These are phyloP conservation scores for Narthecium ossifragum DNA, from an alignment of 106 monocot genomes.

Conservation along the genomic window DNA sequence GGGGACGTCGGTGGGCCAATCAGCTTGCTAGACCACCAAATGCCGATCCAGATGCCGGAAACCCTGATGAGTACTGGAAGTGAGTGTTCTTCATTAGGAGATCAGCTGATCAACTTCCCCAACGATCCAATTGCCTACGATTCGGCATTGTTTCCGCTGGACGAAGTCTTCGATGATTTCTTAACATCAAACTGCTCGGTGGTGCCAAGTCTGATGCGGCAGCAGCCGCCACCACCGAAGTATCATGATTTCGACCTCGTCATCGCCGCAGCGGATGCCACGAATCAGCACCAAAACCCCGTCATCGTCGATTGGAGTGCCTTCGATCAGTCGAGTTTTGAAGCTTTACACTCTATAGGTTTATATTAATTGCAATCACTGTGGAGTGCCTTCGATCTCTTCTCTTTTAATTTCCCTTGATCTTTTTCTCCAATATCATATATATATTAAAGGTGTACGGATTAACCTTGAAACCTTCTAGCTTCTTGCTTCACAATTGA, in stretches of 20 bases:
- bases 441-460: background rate
- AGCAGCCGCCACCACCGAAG: background rate
- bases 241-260: conserved; percentile 5
- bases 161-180: conserved; percentile 4
- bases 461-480: background rate
- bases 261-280: conserved; percentile 1
- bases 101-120: no score
- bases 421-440: background rate
- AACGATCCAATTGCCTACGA: no score
- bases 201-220: conserved; percentile 1
- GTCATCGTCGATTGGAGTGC: conserved; percentile 20
- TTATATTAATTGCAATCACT: background rate
- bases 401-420: background rate
- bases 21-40: conserved; percentile 5
- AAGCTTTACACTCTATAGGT: conserved; percentile 6
- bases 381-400: background rate
- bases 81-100: no score
- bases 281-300: conserved; percentile 11
- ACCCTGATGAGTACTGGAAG: conserved; percentile 4
- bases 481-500: background rate
- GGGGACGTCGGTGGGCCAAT: conserved; percentile 1
- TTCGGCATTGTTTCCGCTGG: no score
- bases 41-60: background rate
- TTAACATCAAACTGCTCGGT: conserved; percentile 9
- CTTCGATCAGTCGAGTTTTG: conserved; percentile 18